Base-by-base conservation (phyloP, 192 early-diverging fungal genomes). In the Chytriomyces confervae region DNA sequence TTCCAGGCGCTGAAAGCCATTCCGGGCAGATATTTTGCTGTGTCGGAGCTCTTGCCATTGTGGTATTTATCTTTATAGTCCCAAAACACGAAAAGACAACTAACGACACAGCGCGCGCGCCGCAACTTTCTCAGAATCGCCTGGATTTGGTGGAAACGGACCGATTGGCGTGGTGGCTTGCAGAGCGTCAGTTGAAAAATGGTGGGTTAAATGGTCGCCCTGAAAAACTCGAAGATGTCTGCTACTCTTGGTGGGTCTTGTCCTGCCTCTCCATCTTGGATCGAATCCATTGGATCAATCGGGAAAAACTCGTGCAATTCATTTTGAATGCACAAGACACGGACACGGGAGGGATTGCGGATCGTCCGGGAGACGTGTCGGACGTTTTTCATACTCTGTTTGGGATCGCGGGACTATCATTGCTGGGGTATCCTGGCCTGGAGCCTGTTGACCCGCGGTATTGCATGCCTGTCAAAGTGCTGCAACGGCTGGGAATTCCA, bases 221-320 rank as follows among this genome's bases (percentile, higher is more conserved):
- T 2, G 94, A 99, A 82, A 99, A 99, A 83, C 84, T 97, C 20
- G 94, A 94, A 66, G 96, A 99, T 80, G 89, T 93, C 4, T 99
- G 97, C 78, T 99, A 99, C 79, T 97, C 97, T 46, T 99, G 97
- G 97, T 99, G 97, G 97, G 96, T 97, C 0, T 79, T 97, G 51
- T 96, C 95, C 10, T 89, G 94, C 45, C 85, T 99, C 3, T 84
- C 91, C 27, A 94, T 97, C 24, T 76, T 99, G 62, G 92, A 87
- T 20, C 82, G 92, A 1, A 50, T 90, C 0, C 91, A 96, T 73
- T 99, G 97, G 97, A 94, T 98, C 65, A 88, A 96, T 62, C 79
- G 84, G 23, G 83, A 89, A 16, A 91, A 90, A 61, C 85, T 99
- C 23, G 86, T 86, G 0, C 76, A 69, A 7, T 99, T 97, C 85